Percentiles rank a stretch among this genome's conserved stretches.
Evolutionary conservation across 1,139 yeast genomes (phyloP).

Genomic region (Nakaseomyces glabratus): DNA sequence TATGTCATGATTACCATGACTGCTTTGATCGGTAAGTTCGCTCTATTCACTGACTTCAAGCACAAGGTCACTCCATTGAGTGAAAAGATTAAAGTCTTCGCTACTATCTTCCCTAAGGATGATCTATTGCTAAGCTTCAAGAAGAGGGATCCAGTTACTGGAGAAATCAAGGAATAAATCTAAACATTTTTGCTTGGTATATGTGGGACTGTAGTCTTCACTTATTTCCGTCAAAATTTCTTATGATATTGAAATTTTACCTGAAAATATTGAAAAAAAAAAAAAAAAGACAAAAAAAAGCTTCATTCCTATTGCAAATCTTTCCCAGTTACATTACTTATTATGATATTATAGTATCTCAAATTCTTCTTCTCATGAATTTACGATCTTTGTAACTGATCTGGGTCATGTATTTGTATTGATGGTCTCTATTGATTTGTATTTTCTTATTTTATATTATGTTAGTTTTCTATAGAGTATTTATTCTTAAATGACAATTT

Average conservation of each 20-base stretch:
- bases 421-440: no score
- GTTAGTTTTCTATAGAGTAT: no score
- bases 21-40: conserved; percentile 82
- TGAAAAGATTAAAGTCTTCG: conserved; percentile 91
- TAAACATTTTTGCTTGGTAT: no score
- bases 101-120: conserved; percentile 96
- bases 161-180: conserved; percentile 22
- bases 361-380: no score
- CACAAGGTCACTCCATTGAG: conserved; percentile 77
- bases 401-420: no score
- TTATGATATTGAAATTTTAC: not conserved
- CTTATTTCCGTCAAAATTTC: not conserved
- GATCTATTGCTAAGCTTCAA: conserved; percentile 75
- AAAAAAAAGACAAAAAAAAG: not conserved
- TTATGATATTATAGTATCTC: no score
- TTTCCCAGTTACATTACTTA: not conserved
- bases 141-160: conserved; percentile 43
- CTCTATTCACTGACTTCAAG: conserved; percentile 66
- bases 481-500: no score
- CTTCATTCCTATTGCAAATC: not conserved
- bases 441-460: no score
- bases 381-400: no score
- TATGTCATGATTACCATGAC: conserved; percentile 87
- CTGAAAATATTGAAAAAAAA: not conserved
- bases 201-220: not conserved